Conservation (phyloP, 2,329 filamentous ascomycete species). For the Penicillium sp. region DNA sequence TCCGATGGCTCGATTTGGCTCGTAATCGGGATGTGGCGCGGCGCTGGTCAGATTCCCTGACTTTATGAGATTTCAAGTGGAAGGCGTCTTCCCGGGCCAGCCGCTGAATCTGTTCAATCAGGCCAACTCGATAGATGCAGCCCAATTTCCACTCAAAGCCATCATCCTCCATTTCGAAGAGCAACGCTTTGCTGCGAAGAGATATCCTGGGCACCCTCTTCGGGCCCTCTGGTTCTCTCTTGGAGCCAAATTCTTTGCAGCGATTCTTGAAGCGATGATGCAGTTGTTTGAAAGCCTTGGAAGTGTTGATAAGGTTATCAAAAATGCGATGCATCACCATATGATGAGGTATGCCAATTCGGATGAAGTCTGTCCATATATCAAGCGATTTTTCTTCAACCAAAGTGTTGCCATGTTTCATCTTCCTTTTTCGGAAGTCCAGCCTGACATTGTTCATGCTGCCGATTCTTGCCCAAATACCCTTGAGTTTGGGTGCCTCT, state of each 20-base stretch:
- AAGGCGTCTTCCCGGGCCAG: slow-evolving; percentile 89
- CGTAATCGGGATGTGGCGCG: slow-evolving; percentile 54
- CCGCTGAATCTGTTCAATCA: slow-evolving; percentile 85
- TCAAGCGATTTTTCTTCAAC: slow-evolving; percentile 81
- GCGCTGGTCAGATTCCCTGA: slow-evolving; percentile 65
- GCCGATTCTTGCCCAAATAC: slow-evolving; percentile 81
- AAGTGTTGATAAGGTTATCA: slow-evolving; percentile 87
- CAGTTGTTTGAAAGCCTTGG: slow-evolving; percentile 87
- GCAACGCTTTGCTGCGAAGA: slow-evolving; percentile 73
- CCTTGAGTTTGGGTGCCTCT: slow-evolving; percentile 77
- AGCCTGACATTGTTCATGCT: slow-evolving; percentile 79
- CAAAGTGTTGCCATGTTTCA: slow-evolving; percentile 62
- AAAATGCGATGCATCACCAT: slow-evolving; percentile 84
- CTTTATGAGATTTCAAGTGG: slow-evolving; percentile 78
- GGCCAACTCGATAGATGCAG: slow-evolving; percentile 85
- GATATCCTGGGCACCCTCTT: slow-evolving; percentile 86
- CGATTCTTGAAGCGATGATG: slow-evolving; percentile 88
- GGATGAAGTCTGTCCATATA: slow-evolving; percentile 78
- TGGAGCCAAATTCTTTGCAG: slow-evolving; percentile 82
- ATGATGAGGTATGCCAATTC: slow-evolving; percentile 86
- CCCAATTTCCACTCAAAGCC: slow-evolving; percentile 97
- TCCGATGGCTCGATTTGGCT: slow-evolving; percentile 52
- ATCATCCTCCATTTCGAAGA: slow-evolving; percentile 94
- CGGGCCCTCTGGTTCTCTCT: slow-evolving; percentile 80
- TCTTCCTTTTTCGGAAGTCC: slow-evolving; percentile 74